Percentiles rank a stretch among this genome's conserved stretches.
phyloP scores from a whole-genome alignment of 2,329 filamentous ascomycete genomes.

The Rhinocladiella mackenziei region DNA sequence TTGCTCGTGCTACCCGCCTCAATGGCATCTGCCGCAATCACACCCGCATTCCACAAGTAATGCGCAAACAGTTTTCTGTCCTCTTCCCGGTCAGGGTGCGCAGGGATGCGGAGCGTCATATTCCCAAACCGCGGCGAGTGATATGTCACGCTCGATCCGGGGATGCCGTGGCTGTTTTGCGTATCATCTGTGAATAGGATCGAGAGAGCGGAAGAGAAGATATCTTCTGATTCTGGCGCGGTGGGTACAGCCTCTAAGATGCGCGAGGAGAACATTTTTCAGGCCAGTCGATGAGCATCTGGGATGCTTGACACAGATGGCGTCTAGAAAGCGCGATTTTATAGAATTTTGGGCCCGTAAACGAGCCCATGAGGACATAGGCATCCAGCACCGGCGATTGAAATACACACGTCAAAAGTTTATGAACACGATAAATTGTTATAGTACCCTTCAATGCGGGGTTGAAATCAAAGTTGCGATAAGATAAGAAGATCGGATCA shows the following conservation, averaged over 20 bases:
- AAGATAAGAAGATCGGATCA: too few species aligned
- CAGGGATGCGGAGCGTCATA: conserved; percentile 40
- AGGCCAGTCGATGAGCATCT: neutral
- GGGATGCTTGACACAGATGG: too few species aligned
- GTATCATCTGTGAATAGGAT: conserved; percentile 55
- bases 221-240: conserved; percentile 45
- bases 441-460: too few species aligned
- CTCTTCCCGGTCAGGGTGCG: conserved; percentile 47
- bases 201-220: conserved; percentile 52
- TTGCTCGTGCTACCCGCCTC: conserved; percentile 33
- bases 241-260: conserved; percentile 15
- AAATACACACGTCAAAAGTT: too few species aligned
- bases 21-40: conserved; percentile 43
- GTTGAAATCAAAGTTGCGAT: too few species aligned
- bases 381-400: neutral
- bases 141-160: conserved; percentile 51
- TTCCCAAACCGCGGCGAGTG: conserved; percentile 40
- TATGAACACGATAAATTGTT: too few species aligned
- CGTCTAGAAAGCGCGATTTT: too few species aligned
- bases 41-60: conserved; percentile 55
- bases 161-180: conserved; percentile 52
- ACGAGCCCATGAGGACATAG: too few species aligned
- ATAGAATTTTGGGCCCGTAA: too few species aligned
- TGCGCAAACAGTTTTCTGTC: conserved; percentile 55
- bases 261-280: conserved; percentile 18